Percentiles rank a stretch among this genome's conserved stretches.
These are phyloP conservation scores for Candida tetrigidarum DNA, from an alignment of 1,139 yeast genomes.

Conservation along the genomic window DNA sequence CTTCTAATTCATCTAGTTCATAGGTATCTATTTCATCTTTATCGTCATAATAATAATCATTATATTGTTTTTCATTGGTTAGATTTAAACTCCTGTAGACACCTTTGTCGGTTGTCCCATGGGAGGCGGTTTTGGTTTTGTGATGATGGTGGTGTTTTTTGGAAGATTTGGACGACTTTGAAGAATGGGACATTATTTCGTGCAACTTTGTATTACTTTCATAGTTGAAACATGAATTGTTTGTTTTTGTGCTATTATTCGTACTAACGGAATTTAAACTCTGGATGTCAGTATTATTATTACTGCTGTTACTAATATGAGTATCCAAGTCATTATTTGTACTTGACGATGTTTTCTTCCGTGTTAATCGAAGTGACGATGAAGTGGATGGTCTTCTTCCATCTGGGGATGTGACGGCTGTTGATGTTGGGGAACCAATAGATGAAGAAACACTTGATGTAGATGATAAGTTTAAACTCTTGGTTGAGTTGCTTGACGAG, in stretches of 20 bases:
- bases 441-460: not conserved
- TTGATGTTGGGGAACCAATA: too few species aligned
- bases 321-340: not conserved
- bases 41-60: slow-evolving; percentile 1
- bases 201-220: not conserved
- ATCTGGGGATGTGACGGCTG: too few species aligned
- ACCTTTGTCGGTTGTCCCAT: not conserved
- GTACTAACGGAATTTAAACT: not conserved
- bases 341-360: too few species aligned
- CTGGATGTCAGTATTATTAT: not conserved
- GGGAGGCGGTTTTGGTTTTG: not conserved
- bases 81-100: slow-evolving; percentile 2
- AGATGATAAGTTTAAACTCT: not conserved
- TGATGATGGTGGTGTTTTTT: not conserved
- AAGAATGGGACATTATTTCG: not conserved
- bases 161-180: not conserved
- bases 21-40: not conserved
- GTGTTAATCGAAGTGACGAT: too few species aligned
- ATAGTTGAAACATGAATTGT: not conserved
- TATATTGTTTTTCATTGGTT: slow-evolving; percentile 6
- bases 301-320: not conserved
- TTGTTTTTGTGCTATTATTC: not conserved
- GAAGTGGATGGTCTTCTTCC: too few species aligned
- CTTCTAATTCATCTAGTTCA: not conserved
- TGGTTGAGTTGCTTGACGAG: too few species aligned